A percentile compares a stretch with the other conserved stretches of the same genome.
Conservation (phyloP, 495 filamentous ascomycete species). For the Penicillium chermesinum region DNA sequence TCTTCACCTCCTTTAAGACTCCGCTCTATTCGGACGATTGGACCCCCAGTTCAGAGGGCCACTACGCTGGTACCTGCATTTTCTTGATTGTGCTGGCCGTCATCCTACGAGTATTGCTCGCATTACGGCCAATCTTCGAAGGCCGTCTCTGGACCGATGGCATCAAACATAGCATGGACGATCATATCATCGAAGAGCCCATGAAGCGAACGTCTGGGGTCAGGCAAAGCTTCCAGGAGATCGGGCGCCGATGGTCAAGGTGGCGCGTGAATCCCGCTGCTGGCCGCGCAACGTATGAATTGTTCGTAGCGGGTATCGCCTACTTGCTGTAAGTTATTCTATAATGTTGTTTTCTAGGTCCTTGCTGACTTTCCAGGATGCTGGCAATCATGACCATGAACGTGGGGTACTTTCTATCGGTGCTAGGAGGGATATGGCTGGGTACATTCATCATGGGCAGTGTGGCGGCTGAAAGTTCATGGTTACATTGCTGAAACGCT, state of each 20-base stretch:
- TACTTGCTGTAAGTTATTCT: constrained; percentile 75
- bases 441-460: constrained; percentile 45
- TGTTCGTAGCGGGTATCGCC: constrained; percentile 54
- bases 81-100: constrained; percentile 73
- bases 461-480: constrained; percentile 22
- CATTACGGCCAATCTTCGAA: constrained; percentile 56
- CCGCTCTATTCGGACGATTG: constrained; percentile 70
- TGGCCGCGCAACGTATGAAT: constrained; percentile 49
- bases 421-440: constrained; percentile 76
- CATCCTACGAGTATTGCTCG: constrained; percentile 62
- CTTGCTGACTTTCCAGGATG: constrained; percentile 57
- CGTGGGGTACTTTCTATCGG: constrained; percentile 88
- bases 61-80: constrained; percentile 82
- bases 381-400: constrained; percentile 98
- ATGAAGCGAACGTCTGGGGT: constrained; percentile 6
- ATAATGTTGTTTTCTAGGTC: constrained; percentile 8
- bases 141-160: constrained; percentile 25
- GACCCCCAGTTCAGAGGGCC: constrained; percentile 61
- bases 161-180: constrained; percentile 6
- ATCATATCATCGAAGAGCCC: constrained; percentile 2
- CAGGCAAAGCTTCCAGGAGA: constrained; percentile 12
- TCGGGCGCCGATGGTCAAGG: constrained; percentile 19
- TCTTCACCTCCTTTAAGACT: constrained; percentile 51
- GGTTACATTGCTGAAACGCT: constrained; percentile 17
- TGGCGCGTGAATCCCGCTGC: constrained; percentile 27